These are phyloP conservation scores for Verticillium klebahnii DNA, from an alignment of 2,329 filamentous ascomycete species.

Conservation along the genomic window DNA sequence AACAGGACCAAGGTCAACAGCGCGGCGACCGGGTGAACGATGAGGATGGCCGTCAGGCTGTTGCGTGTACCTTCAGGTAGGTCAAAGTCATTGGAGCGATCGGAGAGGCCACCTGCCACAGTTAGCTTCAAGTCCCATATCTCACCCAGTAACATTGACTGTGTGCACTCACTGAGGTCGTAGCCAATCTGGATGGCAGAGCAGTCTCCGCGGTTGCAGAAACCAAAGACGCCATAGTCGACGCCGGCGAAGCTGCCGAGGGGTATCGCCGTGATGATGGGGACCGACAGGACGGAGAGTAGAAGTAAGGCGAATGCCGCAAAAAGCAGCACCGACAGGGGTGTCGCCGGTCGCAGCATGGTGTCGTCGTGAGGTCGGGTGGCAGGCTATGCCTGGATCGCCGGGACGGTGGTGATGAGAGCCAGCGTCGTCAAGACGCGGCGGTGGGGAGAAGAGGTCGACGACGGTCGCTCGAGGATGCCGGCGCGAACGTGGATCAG, in stretches of 20 bases:
- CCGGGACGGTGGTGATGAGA: conserved; percentile 9
- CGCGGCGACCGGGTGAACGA: conserved; percentile 89
- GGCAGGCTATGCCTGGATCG: conserved; percentile 11
- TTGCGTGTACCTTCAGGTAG: conserved; percentile 47
- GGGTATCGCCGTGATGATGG: conserved; percentile 80
- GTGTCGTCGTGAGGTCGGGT: conserved; percentile 27
- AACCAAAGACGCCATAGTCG: conserved; percentile 91
- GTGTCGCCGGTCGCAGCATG: conserved; percentile 90
- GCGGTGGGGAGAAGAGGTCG: conserved; percentile 16
- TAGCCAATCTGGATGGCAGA: conserved; percentile 79
- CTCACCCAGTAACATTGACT: neutral
- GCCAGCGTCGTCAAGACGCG: conserved; percentile 43
- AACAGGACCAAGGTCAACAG: conserved; percentile 82
- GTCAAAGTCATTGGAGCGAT: conserved; percentile 43
- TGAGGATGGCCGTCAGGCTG: conserved; percentile 79
- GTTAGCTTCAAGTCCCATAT: neutral
- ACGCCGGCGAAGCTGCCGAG: conserved; percentile 72
- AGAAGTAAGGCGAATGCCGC: conserved; percentile 81
- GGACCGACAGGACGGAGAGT: conserved; percentile 84
- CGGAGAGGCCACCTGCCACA: neutral
- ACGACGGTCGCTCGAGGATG: neutral
- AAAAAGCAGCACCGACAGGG: conserved; percentile 79
- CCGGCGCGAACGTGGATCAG: neutral
- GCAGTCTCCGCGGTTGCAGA: conserved; percentile 63
- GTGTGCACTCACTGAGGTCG: conserved; percentile 61